These are phyloP conservation scores for Phytophthora ohioensis DNA, from an alignment of 352 stramenopile genomes.

Conservation along the genomic window DNA sequence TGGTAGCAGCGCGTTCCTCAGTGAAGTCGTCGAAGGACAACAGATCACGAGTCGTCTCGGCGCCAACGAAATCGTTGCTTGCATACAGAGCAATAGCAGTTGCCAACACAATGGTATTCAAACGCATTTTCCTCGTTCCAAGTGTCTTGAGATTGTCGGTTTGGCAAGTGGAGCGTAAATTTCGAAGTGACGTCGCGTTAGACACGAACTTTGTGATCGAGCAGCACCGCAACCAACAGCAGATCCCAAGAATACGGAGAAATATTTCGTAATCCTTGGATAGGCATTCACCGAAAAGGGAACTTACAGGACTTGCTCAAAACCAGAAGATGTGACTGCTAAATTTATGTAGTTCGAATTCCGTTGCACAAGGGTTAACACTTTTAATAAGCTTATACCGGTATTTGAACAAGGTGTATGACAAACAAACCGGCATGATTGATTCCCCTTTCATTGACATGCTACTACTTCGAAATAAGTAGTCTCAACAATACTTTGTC, in stretches of 20 bases:
- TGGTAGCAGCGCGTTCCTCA: conserved; percentile 7
- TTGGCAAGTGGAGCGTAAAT: conserved; percentile 2
- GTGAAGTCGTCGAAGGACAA: conserved; percentile 2
- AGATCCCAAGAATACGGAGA: conserved; percentile 5
- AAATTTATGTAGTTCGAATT: too few species aligned
- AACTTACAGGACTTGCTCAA: too few species aligned
- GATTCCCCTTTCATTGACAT: too few species aligned
- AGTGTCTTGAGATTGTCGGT: neutral
- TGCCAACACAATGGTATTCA: conserved; percentile 19
- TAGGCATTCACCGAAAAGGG: conserved; percentile 5
- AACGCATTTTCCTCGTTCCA: conserved; percentile 19
- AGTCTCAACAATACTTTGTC: too few species aligned
- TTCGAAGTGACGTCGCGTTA: conserved; percentile 1
- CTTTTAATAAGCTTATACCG: too few species aligned
- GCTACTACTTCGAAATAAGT: too few species aligned
- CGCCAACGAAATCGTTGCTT: conserved; percentile 4
- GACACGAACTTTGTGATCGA: neutral
- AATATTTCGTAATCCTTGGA: conserved; percentile 18
- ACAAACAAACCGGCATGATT: too few species aligned
- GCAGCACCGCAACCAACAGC: neutral
- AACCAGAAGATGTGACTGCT: too few species aligned
- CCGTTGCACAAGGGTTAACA: too few species aligned
- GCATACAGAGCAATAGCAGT: conserved; percentile 19
- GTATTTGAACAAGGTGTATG: too few species aligned
- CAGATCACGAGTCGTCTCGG: neutral